Evolutionary conservation across 2,329 filamentous ascomycete species (phyloP).

Genomic region (Alternaria novae-zelandiae): DNA sequence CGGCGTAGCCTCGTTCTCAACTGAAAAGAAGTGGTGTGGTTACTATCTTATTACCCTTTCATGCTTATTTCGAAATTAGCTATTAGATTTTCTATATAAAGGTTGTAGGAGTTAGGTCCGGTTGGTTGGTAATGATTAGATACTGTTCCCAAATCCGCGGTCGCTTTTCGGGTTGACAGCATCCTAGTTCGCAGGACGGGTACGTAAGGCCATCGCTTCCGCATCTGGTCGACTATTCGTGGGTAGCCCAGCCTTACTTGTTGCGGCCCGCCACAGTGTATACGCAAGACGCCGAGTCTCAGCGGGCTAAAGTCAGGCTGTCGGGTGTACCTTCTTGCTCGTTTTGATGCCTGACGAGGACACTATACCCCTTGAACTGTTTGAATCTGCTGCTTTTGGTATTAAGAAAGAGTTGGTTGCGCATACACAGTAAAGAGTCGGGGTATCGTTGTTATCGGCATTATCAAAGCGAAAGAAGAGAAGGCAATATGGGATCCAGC

Average conservation of each 20-base stretch:
- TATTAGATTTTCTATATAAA: background rate
- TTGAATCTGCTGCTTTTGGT: background rate
- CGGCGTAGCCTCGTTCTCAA: background rate
- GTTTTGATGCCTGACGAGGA: background rate
- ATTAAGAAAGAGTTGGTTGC: background rate
- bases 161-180: background rate
- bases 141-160: background rate
- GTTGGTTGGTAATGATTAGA: constrained; percentile 1
- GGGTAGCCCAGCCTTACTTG: background rate
- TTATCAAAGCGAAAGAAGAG: background rate
- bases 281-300: constrained; percentile 11
- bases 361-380: background rate
- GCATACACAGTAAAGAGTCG: background rate
- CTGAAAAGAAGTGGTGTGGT: background rate
- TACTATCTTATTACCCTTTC: background rate
- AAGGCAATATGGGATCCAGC: constrained; percentile 14
- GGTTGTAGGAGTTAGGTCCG: constrained; percentile 6
- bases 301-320: constrained; percentile 2
- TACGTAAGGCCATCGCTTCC: background rate
- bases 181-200: background rate
- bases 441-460: background rate
- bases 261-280: background rate
- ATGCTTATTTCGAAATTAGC: background rate
- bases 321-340: background rate
- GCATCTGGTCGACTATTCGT: background rate